Conservation (phyloP, 208 protist genomes). For the Angomonas ambiguus region DNA sequence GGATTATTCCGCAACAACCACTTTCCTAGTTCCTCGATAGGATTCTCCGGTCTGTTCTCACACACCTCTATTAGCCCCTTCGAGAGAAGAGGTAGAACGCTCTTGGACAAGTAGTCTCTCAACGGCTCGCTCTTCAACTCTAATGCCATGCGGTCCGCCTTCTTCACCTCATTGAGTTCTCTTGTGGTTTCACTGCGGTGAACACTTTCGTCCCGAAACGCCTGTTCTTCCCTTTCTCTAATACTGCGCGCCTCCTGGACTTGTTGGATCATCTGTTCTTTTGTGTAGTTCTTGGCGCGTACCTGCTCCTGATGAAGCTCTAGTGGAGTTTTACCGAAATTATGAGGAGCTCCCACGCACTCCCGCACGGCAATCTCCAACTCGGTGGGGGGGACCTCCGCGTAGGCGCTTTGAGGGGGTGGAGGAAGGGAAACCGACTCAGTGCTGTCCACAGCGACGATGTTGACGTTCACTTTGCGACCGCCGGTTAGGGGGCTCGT, state of each 20-base stretch:
- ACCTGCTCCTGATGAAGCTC: constrained; percentile 70
- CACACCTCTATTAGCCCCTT: constrained; percentile 92
- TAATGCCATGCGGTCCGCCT: constrained; percentile 73
- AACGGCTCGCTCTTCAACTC: constrained; percentile 84
- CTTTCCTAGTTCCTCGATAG: constrained; percentile 92
- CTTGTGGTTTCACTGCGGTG: constrained; percentile 13
- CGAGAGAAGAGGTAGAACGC: constrained; percentile 91
- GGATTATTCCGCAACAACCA: constrained; percentile 91
- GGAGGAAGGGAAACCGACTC: constrained; percentile 70
- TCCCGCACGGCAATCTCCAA: constrained; percentile 47
- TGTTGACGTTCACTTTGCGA: constrained; percentile 28
- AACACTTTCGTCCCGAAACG: constrained; percentile 12
- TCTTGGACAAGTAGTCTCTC: constrained; percentile 83
- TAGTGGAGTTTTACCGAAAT: constrained; percentile 85
- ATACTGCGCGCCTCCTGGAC: constrained; percentile 29
- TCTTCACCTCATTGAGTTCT: constrained; percentile 29
- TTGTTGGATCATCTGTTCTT: constrained; percentile 37
- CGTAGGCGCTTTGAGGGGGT: constrained; percentile 56
- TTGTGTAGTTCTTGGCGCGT: constrained; percentile 41
- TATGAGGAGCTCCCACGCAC: constrained; percentile 78
- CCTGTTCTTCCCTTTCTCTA: constrained; percentile 20
- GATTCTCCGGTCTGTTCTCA: constrained; percentile 87
- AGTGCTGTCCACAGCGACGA: constrained; percentile 41
- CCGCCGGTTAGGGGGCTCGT: constrained; percentile 32
- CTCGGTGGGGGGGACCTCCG: constrained; percentile 20